A percentile compares a stretch with the other conserved stretches of the same genome.
phyloP scores from a whole-genome alignment of 331 rosid genomes.

The Malus hybrid region DNA sequence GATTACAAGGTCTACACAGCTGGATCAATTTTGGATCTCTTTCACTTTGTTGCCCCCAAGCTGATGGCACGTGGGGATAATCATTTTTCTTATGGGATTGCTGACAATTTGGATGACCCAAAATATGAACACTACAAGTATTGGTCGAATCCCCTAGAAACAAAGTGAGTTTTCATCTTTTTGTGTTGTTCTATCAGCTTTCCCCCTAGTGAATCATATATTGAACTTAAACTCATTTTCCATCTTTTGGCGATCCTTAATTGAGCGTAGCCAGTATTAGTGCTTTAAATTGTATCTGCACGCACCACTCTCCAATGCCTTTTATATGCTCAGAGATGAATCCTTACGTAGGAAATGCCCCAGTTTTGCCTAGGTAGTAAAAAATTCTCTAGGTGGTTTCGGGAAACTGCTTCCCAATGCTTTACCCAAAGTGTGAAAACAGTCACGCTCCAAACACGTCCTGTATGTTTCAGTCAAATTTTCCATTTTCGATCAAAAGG shows the following conservation, averaged over 20 bases:
- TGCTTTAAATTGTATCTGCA: neutral
- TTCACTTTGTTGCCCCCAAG: conserved; percentile 78
- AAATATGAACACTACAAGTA: conserved; percentile 67
- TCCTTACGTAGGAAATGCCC: neutral
- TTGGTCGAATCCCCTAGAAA: conserved; percentile 97
- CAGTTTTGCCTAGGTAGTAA: neutral
- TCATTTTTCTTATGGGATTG: conserved; percentile 80
- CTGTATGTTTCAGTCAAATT: neutral
- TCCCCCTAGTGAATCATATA: neutral
- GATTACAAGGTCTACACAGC: conserved; percentile 74
- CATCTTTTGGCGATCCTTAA: neutral
- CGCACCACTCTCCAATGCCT: neutral
- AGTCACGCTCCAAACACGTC: neutral
- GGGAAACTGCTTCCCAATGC: neutral
- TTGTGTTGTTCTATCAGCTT: neutral
- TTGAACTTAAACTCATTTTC: neutral
- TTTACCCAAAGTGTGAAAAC: neutral
- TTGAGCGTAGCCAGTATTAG: neutral
- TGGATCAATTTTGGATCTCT: conserved; percentile 55
- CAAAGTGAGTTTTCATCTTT: conserved; percentile 48
- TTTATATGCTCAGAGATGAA: neutral
- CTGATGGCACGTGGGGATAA: conserved; percentile 77
- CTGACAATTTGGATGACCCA: conserved; percentile 68
- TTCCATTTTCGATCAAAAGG: neutral
- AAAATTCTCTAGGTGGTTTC: neutral